Evolutionary conservation across 345 rosid species (phyloP), one percentile per base, ranked within the genome.

Genomic region (Syzygium oleosum): DNA sequence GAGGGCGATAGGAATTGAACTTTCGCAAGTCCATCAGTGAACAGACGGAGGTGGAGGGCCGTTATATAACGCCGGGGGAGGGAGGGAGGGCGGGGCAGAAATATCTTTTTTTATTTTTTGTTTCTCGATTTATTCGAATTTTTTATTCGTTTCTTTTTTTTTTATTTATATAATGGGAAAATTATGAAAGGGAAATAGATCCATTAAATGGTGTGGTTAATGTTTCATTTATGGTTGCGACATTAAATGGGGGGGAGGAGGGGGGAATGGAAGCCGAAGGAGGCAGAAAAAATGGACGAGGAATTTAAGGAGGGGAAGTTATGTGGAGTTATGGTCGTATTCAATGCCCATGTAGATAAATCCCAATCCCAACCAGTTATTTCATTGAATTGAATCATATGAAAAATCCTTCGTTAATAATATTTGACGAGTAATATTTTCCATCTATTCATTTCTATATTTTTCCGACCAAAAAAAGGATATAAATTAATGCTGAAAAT

Each of bases 181-280:
- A 27, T 51, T 38, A 10, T 12, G 85, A 17, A 13, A 1, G 22
- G 54, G 27, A 52, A 84, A 59, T 77, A 84, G 46, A 89, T 73
- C 78, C 52, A 89, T 63, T 79, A 87, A 87, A 88, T 84, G 84
- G 53, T 52, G 58, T 85, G 84, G 46, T 84, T 52, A 84, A 84
- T 84, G 85, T 52, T 84, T 84, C 85, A 85, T 87, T 84, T 61
- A 85, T 87, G 88, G 61, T 83, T 68, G 43, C 41, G 73, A 87
- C 68, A 89, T 77, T 54, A 86, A 87, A 86, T 85, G 56, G 65
- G 8, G 61, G 31, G 65, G 65, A 6, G 65, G 12, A 9, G 51
- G n/a, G 46, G 22, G 25, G 49, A 46, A 85, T 84, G 84, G 53
- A 85, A 80, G 89, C 84, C 63, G 58, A 46, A 83, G 54, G 34